Conservation (phyloP, 2,329 filamentous ascomycete genomes). For the Epichloe hybrida region DNA sequence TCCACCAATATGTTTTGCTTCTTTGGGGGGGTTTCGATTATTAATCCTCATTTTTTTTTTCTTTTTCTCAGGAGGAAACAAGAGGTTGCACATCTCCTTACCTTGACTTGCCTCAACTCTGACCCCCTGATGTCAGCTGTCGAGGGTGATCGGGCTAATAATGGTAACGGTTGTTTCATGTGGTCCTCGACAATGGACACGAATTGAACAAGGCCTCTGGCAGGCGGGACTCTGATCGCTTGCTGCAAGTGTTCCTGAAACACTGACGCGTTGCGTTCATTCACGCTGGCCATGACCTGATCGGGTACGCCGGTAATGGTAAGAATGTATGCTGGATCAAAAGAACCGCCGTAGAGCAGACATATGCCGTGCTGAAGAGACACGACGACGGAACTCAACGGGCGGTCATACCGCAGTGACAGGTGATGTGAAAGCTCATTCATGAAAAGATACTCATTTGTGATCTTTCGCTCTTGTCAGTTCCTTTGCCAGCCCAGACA, state of each 20-base stretch:
- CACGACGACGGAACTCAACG: slow-evolving; percentile 60
- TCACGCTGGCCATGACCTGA: slow-evolving; percentile 58
- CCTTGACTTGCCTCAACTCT: not conserved
- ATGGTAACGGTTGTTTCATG: slow-evolving; percentile 35
- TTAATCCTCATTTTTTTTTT: too few species aligned
- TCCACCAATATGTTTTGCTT: not conserved
- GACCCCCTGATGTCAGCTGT: not conserved
- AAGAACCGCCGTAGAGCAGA: slow-evolving; percentile 60
- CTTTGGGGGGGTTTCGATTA: too few species aligned
- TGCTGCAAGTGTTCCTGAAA: slow-evolving; percentile 65
- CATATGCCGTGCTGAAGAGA: slow-evolving; percentile 63
- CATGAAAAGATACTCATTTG: slow-evolving; percentile 62
- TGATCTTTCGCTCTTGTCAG: slow-evolving; percentile 40
- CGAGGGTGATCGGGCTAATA: not conserved
- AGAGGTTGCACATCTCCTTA: not conserved
- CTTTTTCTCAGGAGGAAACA: not conserved
- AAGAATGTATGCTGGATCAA: slow-evolving; percentile 68
- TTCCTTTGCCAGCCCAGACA: too few species aligned
- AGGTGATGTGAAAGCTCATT: slow-evolving; percentile 61
- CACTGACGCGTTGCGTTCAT: slow-evolving; percentile 67
- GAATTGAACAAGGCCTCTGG: slow-evolving; percentile 63
- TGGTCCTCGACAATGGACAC: slow-evolving; percentile 56
- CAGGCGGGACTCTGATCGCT: slow-evolving; percentile 48
- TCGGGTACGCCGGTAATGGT: slow-evolving; percentile 57
- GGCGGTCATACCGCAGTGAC: slow-evolving; percentile 60